Conservation (phyloP, 2,329 filamentous ascomycete genomes). For the Grosmannia clavigera region DNA sequence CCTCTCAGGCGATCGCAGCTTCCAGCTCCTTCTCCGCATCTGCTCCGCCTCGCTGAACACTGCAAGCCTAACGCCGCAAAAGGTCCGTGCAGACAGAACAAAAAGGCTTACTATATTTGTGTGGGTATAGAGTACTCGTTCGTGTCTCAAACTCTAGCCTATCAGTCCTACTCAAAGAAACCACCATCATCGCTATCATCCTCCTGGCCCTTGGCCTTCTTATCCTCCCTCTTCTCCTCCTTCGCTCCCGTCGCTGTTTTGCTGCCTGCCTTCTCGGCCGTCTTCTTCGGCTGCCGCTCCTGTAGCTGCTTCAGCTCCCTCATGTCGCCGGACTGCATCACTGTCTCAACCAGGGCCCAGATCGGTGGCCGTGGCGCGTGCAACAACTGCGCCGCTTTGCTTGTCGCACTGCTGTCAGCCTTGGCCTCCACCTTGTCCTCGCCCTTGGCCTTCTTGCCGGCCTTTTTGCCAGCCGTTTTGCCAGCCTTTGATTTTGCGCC, state of each 20-base stretch:
- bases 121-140: too few relatives aligned
- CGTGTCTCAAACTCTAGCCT: too few relatives aligned
- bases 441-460: conserved; percentile 4
- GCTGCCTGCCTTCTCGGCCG: conserved; percentile 5
- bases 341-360: conserved; percentile 55
- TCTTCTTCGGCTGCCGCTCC: conserved; percentile 29
- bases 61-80: too few relatives aligned
- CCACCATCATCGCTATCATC: conserved; percentile 27
- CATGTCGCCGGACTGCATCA: conserved; percentile 46
- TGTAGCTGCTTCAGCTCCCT: conserved; percentile 40
- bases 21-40: not conserved
- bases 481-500: not conserved
- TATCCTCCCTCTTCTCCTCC: not conserved
- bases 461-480: not conserved
- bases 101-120: too few relatives aligned
- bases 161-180: conserved; percentile 38
- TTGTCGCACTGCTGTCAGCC: conserved; percentile 20
- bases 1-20: not conserved
- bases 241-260: not conserved
- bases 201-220: not conserved
- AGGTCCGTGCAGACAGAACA: too few relatives aligned
- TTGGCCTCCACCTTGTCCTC: not conserved
- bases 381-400: conserved; percentile 29
- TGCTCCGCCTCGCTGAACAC: not conserved
- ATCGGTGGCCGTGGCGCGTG: conserved; percentile 42